phyloP scores from a whole-genome alignment of 192 early-diverging fungal species.

The Backusella circina region DNA sequence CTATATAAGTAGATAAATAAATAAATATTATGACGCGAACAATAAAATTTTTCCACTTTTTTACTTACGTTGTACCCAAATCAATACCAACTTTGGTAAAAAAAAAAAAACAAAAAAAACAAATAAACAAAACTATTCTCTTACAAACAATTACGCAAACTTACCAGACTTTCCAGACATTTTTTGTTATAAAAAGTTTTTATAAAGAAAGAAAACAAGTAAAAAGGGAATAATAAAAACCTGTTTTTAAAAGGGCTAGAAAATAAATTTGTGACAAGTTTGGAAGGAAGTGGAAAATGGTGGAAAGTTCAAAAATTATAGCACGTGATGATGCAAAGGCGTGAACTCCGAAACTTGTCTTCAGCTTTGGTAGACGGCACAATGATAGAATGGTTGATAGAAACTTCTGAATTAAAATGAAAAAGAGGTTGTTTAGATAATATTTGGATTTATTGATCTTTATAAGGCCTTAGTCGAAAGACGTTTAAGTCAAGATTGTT shows the following conservation, averaged over 20 bases:
- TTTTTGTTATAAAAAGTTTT: neutral
- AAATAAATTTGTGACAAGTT: constrained; percentile 18
- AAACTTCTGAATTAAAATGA: too few species aligned
- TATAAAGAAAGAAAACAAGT: constrained; percentile 8
- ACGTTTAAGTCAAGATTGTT: too few species aligned
- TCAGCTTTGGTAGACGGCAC: too few species aligned
- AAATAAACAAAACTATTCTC: neutral
- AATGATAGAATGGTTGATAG: too few species aligned
- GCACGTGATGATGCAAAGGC: neutral
- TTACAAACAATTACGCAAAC: neutral
- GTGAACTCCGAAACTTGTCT: too few species aligned
- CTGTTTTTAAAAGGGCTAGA: constrained; percentile 1
- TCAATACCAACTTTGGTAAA: constrained; percentile 34
- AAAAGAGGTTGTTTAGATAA: too few species aligned
- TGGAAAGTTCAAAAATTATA: neutral
- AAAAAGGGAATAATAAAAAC: neutral
- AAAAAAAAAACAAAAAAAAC: constrained; percentile 4
- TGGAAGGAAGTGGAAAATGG: constrained; percentile 18
- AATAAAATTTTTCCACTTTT: neutral
- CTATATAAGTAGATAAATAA: constrained; percentile 69
- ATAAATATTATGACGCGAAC: constrained; percentile 64
- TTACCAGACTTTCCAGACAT: constrained; percentile 35
- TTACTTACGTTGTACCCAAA: constrained; percentile 57
- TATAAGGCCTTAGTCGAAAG: too few species aligned
- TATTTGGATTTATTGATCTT: too few species aligned